phyloP scores from a whole-genome alignment of 2,329 filamentous ascomycete species.

The Aspergillaceae sp. region DNA sequence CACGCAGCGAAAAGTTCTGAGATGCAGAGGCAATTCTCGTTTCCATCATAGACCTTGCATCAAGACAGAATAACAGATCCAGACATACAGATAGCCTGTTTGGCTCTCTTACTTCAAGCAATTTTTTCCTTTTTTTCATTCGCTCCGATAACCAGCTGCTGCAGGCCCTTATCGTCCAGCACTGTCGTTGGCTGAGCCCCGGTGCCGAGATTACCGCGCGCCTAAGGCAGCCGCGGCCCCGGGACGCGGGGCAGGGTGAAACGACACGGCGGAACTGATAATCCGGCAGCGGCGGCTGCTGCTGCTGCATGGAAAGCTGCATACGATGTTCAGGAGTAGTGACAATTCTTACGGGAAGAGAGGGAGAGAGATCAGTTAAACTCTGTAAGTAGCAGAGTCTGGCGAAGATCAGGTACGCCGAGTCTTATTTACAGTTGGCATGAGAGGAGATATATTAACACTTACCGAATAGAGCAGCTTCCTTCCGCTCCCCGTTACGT shows the following conservation, averaged over 20 bases:
- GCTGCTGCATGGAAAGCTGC: conserved; percentile 11
- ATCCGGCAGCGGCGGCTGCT: conserved; percentile 18
- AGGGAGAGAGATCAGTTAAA: neutral
- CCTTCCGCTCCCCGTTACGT: neutral
- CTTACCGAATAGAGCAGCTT: neutral
- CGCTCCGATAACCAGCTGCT: conserved; percentile 3
- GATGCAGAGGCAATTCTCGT: neutral
- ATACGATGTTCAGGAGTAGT: conserved; percentile 12
- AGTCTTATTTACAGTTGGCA: no score
- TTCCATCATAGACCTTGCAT: neutral
- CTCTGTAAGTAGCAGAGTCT: neutral
- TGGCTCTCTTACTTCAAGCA: conserved; percentile 3
- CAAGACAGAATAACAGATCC: neutral
- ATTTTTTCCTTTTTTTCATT: no score
- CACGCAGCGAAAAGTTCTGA: neutral
- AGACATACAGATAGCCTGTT: no score
- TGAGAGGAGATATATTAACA: neutral
- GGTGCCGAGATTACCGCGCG: conserved; percentile 18
- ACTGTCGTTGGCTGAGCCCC: conserved; percentile 7
- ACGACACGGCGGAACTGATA: conserved; percentile 12
- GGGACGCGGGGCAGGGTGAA: conserved; percentile 4
- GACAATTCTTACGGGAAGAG: neutral
- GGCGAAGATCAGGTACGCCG: no score
- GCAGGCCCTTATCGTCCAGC: conserved; percentile 10
- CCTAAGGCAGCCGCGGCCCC: conserved; percentile 19